Conservation (phyloP, 2,329 filamentous ascomycete species). For the Metarhizium robertsii region DNA sequence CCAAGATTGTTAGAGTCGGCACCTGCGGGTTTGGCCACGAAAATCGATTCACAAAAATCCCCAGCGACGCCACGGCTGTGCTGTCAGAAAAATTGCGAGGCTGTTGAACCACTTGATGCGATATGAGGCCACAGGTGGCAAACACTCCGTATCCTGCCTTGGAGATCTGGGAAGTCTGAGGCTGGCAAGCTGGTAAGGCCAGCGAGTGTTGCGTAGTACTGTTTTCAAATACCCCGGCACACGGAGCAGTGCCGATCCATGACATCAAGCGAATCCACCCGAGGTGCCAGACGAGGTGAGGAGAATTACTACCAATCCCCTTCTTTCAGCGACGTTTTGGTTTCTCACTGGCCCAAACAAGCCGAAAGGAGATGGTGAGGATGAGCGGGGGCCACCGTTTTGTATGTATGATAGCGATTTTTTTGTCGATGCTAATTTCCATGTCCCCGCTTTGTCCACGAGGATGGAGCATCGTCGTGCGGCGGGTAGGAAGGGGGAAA, state of each 20-base stretch:
- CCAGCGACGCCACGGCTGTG: no score
- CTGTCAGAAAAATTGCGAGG: no score
- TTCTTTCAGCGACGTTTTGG: not conserved
- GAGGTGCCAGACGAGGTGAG: constrained; percentile 5
- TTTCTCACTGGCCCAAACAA: no score
- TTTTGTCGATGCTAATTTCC: not conserved
- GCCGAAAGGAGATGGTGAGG: not conserved
- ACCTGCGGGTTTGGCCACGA: no score
- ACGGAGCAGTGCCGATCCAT: constrained; percentile 19
- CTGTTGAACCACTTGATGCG: no score
- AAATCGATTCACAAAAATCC: no score
- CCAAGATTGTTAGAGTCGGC: no score
- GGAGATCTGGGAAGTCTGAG: not conserved
- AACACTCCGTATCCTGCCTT: no score
- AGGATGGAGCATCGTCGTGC: not conserved
- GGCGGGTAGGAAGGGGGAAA: not conserved
- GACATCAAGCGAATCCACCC: constrained; percentile 19
- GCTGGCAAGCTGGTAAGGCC: not conserved
- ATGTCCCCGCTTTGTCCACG: not conserved
- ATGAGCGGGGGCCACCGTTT: not conserved
- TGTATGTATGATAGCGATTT: not conserved
- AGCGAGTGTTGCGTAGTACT: constrained; percentile 1
- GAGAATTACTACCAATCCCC: constrained; percentile 8
- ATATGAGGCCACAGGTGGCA: no score
- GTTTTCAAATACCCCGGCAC: constrained; percentile 10